Base-by-base conservation (phyloP, 306 rosid species). In the Rosa rugosa region DNA sequence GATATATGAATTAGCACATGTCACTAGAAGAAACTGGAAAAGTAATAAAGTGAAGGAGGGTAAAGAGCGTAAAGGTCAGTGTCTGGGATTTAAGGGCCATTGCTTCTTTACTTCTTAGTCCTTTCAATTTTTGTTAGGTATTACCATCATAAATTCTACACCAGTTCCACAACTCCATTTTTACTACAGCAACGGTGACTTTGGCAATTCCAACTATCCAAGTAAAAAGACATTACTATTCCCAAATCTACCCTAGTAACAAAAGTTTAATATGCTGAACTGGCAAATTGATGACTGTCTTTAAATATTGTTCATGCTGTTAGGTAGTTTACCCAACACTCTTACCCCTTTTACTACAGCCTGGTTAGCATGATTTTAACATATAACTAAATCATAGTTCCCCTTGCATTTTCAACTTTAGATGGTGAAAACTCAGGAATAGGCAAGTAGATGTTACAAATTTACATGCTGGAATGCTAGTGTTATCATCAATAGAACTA, bases 141-240 rank as follows among this genome's bases (percentile, higher is more conserved):
- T 38, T 38, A 34, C 31, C 77, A 23, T 34, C 66, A 79, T 83
- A 67, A 83, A 76, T 79, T 75, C 50, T 38, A 17, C n/a, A 79
- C 75, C 75, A 31, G 65, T 22, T 23, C 44, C 80, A 69, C 64
- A 57, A 49, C 65, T 42, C 22, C 81, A 59, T 69, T 42, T 36
- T 65, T 65, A 63, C 41, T 63, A 27, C 68, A 12, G 68, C 3
- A 42, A 11, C 5, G 11, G 38, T 11, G 41, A 49, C n/a, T 13
- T 20, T 12, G 44, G 50, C 73, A 77, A 51, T 8, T 69, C 27
- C 66, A 67, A 70, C 65, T 3, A 14, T 20, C 9, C 40, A 38
- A 54, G 54, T 51, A 36, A 36, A 51, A 77, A 40, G 65, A 14
- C 42, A 36, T 8, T n/a, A 12, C 80, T 62, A 11, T 25, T 13